Base-by-base conservation (phyloP, 2,329 filamentous ascomycete species). In the Ambrosiella cleistominuta region DNA sequence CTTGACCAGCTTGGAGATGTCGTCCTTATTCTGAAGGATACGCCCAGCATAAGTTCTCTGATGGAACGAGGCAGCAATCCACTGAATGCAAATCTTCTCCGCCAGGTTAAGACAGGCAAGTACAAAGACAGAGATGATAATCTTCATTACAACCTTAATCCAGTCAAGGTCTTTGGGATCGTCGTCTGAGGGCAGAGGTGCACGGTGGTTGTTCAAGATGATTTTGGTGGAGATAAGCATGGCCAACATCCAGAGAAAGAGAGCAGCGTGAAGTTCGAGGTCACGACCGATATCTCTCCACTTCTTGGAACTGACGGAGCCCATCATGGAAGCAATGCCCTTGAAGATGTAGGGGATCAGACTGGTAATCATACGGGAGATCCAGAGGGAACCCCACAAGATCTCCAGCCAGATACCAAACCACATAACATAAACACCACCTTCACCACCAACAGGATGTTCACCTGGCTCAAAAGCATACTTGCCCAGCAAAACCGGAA, bases 401-500 rank as follows among this genome's bases (percentile, higher is more conserved):
- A 95, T 88, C 69, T 95, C 87, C 15, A 96, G 76, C 91, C 91
- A 97, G 62, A 96, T 88, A 37, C 86, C 86, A 66, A 97, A 96
- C 91, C 91, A 97, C 61, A 88, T 73, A 50, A 96, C 72, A 62
- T 81, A 66, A 0, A 95, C 88, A 17, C 85, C 88, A 0, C 88
- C 88, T 2, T 85, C 78, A 1, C 76, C 77, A 6, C 77, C 77
- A 11, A 78, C 80, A 1, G 84, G 67, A 11, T 70, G 66, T n/a
- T 66, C 66, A 3, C 67, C 63, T 1, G 69, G 60, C n/a, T 69
- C 64, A 35, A 71, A 67, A n/a, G 66, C 71, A 37, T 70, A 69
- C 12, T 66, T 65, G 27, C 72, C 74, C 44, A 75, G 66, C 6
- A 78, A 65, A 7, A 77, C 68, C 1, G 75, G 75, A 7, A 75